Evolutionary conservation across 768 basidiomycete species (phyloP).

Genomic region (Lactarius psammicola): DNA sequence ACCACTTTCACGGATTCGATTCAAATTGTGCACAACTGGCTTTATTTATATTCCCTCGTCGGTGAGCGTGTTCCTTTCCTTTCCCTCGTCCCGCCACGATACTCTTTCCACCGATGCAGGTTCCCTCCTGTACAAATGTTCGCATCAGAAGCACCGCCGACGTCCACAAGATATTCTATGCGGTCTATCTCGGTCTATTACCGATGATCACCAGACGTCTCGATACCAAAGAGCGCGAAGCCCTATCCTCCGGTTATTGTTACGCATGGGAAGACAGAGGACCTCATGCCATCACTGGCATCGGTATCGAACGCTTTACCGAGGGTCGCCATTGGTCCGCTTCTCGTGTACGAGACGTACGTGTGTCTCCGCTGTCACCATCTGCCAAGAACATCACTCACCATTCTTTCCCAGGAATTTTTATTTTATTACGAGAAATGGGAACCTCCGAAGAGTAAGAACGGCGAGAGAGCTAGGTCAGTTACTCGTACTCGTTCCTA

Average conservation of each 20-base stretch:
- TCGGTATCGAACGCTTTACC: constrained; percentile 85
- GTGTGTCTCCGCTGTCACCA: constrained; percentile 16
- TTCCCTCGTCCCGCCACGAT: constrained; percentile 29
- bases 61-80: constrained; percentile 19
- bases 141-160: constrained; percentile 77
- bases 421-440: constrained; percentile 55
- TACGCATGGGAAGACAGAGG: constrained; percentile 90
- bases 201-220: constrained; percentile 79
- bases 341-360: constrained; percentile 59
- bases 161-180: constrained; percentile 79
- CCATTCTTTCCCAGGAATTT: constrained; percentile 42
- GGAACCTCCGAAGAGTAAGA: constrained; percentile 42
- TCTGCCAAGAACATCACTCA: constrained; percentile 18
- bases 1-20: constrained; percentile 25
- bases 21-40: constrained; percentile 24
- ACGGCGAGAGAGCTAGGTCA: constrained; percentile 34
- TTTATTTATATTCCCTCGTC: constrained; percentile 28
- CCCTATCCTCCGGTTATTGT: constrained; percentile 70
- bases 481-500: constrained; percentile 21
- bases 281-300: constrained; percentile 71
- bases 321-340: constrained; percentile 84
- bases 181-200: constrained; percentile 62
- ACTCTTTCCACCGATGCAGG: constrained; percentile 53
- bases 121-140: constrained; percentile 70
- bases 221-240: constrained; percentile 72